Conservation (phyloP, 345 rosid species). For the Arabidopsis arenosa region DNA sequence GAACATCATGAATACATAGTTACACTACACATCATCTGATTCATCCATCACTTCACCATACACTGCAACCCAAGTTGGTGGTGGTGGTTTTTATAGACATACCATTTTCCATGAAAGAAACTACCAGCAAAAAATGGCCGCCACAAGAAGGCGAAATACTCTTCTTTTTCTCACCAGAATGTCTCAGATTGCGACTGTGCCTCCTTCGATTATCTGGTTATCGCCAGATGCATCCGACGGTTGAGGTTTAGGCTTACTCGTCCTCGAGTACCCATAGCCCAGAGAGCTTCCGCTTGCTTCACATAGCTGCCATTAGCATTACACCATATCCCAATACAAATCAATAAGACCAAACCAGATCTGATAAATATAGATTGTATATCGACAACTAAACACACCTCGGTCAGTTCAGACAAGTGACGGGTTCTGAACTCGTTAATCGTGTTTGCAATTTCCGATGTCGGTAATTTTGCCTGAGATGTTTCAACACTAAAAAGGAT, state of each 20-base stretch:
- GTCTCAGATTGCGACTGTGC: conserved; percentile 71
- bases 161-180: conserved; percentile 7
- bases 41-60: neutral
- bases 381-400: conserved; percentile 52
- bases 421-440: conserved; percentile 94
- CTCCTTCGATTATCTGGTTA: conserved; percentile 66
- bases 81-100: neutral
- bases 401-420: conserved; percentile 90
- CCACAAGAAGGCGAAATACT: conserved; percentile 4
- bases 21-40: neutral
- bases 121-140: neutral
- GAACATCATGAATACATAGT: neutral
- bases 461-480: conserved; percentile 81
- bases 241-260: conserved; percentile 62
- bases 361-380: neutral
- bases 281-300: conserved; percentile 91
- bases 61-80: neutral
- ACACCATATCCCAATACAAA: conserved; percentile 11
- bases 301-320: conserved; percentile 61
- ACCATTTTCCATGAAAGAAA: no score
- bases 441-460: conserved; percentile 84
- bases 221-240: conserved; percentile 72
- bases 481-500: neutral
- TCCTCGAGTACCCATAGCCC: conserved; percentile 89
- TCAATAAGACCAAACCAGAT: conserved; percentile 9